Percentiles rank a stretch among this genome's conserved stretches.
phyloP scores from a whole-genome alignment of 2,329 filamentous ascomycete species.

The Colletotrichum sp. region DNA sequence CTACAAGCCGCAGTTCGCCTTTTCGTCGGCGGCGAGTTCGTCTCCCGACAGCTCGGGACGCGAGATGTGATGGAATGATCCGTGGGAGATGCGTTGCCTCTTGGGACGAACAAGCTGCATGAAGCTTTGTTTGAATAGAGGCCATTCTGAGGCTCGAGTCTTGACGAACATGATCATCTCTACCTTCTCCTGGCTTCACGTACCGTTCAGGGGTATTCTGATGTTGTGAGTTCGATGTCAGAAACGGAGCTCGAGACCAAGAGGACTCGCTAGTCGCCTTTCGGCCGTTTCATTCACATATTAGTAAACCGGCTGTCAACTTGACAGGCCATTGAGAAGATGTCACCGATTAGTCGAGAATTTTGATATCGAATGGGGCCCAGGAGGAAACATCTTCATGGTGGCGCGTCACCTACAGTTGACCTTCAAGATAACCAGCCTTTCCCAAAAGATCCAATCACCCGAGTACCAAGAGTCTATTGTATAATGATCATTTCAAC shows the following conservation, averaged over 20 bases:
- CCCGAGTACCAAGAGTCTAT: neutral
- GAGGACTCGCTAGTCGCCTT: neutral
- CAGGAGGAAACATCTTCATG: neutral
- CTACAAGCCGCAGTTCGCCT: neutral
- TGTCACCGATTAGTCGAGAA: no score
- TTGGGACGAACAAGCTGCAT: neutral
- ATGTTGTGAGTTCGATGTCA: neutral
- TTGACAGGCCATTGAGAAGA: neutral
- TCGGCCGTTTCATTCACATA: neutral
- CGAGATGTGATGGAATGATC: neutral
- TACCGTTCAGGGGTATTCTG: neutral
- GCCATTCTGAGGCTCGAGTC: neutral
- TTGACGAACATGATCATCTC: neutral
- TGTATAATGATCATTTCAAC: neutral
- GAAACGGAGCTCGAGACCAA: fast-evolving
- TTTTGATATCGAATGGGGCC: no score
- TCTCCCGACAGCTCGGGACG: neutral
- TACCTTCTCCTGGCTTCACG: neutral
- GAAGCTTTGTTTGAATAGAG: neutral
- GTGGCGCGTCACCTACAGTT: neutral
- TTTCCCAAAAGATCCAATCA: neutral
- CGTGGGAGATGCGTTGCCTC: neutral
- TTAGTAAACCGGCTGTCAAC: fast-evolving
- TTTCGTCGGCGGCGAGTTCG: neutral
- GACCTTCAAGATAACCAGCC: neutral